Evolutionary conservation across 768 basidiomycete species (phyloP).

Genomic region (Leccinum disarticulatum): DNA sequence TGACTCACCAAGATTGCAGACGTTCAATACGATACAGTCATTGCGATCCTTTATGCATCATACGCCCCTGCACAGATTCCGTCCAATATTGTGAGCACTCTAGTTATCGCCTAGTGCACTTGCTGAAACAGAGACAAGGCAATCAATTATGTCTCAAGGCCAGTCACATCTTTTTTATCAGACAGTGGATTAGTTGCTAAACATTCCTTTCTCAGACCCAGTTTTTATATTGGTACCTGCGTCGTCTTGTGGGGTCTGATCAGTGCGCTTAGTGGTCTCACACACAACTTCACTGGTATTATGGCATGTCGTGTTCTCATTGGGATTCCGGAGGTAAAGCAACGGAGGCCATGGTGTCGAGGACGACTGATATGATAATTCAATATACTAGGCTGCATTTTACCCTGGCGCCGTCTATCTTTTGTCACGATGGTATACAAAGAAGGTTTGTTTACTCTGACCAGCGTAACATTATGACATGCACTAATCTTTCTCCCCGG

Average conservation of each 20-base stretch:
- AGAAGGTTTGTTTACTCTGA: slow-evolving; percentile 8
- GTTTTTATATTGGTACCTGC: slow-evolving; percentile 48
- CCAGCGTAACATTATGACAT: neutral
- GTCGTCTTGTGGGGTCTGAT: slow-evolving; percentile 56
- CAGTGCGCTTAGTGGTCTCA: slow-evolving; percentile 61
- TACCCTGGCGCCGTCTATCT: slow-evolving; percentile 36
- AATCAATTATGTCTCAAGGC: too few relatives aligned
- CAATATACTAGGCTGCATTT: slow-evolving; percentile 24
- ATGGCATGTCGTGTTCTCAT: slow-evolving; percentile 42
- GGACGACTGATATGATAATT: neutral
- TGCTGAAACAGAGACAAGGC: slow-evolving; percentile 34
- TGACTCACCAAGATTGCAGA: slow-evolving; percentile 32
- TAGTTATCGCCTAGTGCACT: neutral
- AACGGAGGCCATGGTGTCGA: neutral
- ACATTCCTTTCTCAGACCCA: slow-evolving; percentile 44
- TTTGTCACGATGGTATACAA: slow-evolving; percentile 27
- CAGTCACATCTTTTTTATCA: neutral
- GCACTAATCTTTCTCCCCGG: neutral
- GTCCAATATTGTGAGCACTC: slow-evolving; percentile 17
- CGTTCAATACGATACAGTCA: neutral
- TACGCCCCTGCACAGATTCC: too few relatives aligned
- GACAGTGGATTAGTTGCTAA: neutral
- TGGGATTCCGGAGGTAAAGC: slow-evolving; percentile 55
- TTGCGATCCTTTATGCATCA: too few relatives aligned
- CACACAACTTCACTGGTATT: slow-evolving; percentile 49